These are phyloP conservation scores for Aspergillus pseudonomiae DNA, from an alignment of 2,329 filamentous ascomycete genomes.

Conservation along the genomic window DNA sequence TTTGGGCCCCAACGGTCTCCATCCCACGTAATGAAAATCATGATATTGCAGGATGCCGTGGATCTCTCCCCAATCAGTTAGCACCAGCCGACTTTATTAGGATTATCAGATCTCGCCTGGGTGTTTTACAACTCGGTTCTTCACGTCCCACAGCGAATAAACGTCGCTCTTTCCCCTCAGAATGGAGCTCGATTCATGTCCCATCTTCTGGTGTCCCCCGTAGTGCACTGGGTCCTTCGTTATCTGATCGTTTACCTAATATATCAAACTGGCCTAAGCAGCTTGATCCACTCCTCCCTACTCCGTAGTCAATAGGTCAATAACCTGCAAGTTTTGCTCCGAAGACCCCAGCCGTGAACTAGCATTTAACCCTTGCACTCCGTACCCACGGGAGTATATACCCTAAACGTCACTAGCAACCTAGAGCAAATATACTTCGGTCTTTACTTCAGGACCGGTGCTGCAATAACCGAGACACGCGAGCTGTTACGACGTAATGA, in stretches of 20 bases:
- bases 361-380: not conserved
- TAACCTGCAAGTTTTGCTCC: not conserved
- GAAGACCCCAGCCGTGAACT: not conserved
- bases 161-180: conserved; percentile 3
- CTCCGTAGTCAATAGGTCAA: not conserved
- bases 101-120: conserved; percentile 14
- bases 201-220: conserved; percentile 9
- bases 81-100: not conserved
- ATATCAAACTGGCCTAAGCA: not conserved
- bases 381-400: not conserved
- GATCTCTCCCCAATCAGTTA: conserved; percentile 13
- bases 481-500: not conserved
- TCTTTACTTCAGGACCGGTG: not conserved
- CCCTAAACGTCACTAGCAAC: not conserved
- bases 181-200: conserved; percentile 20
- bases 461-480: not conserved
- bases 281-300: not conserved
- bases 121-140: not conserved
- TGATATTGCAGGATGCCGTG: not conserved
- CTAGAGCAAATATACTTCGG: not conserved
- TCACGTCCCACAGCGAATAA: conserved; percentile 16
- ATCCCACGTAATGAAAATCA: conserved; percentile 19
- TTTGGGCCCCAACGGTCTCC: not conserved
- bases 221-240: conserved; percentile 15
- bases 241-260: conserved; percentile 29